Evolutionary conservation across 2,329 filamentous ascomycete genomes (phyloP), one percentile per base, ranked within the genome.

Genomic region (Neonectria faginata): DNA sequence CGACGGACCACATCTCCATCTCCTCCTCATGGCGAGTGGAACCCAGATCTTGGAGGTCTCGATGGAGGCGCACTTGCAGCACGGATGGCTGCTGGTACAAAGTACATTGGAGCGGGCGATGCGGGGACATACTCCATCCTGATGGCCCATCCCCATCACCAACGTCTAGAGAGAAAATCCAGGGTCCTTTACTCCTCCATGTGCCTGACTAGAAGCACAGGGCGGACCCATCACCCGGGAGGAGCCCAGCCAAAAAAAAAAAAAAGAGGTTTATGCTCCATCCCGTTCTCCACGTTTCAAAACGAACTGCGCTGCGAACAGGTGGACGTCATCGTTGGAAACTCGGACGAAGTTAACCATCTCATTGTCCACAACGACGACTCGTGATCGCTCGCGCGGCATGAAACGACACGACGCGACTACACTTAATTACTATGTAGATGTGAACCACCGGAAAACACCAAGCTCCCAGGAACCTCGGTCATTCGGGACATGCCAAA

Each of bases 1-100:
- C 54, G 25, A 51, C 33, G 56, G 56, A 60, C 60, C 60, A 53
- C 53, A 64, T 64, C 61, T 60, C 64, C 64, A 64, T 66, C 41
- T 53, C 54, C 31, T 64, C 55, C 52, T 64, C 56, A 66, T 62
- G 58, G 60, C 22, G 62, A 47, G 64, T 68, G 66, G 66, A 66
- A 64, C 64, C 66, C 63, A 56, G 60, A 66, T 63, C 60, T 64
- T 68, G 60, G 60, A 66, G 66, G 55, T 68, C 57, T 63, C 47
- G 67, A 70, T 67, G 68, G 70, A 68, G 68, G 67, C 68, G 72
- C 65, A 70, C 70, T 73, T 74, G 72, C 69, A 74, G 72, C 70
- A 73, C 70, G 69, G 70, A 74, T 73, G 59, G 69, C 66, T 52
- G 52, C 59, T 67, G 69, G 72, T 73, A 72, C 70, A 73, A 71